Evolutionary conservation across 1,284 basidiomycete species (phyloP), one percentile per base, ranked within the genome.

Genomic region (Pyrrhoderma lamaoense): DNA sequence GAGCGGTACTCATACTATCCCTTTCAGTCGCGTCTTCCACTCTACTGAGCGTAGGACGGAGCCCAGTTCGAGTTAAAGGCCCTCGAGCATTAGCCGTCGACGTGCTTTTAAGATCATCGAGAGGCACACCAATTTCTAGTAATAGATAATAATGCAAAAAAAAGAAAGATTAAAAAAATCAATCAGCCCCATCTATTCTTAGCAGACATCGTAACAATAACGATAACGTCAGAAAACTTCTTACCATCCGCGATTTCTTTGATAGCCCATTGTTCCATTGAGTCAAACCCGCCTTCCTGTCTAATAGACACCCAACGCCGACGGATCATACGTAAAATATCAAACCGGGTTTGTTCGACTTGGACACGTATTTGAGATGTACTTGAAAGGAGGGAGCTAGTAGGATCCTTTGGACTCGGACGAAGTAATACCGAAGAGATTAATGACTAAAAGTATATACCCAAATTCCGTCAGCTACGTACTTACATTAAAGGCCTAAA

Each of bases 211-310:
- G n/a, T n/a, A n/a, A n/a, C n/a, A n/a, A n/a, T n/a, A n/a, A n/a
- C n/a, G n/a, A n/a, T n/a, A n/a, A n/a, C n/a, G n/a, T n/a, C n/a
- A 46, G 18, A 45, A 56, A 60, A 45, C 3, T 9, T 70, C 83
- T 53, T 57, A 93, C 90, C 82, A 63, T 89, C 80, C 31, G 81
- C 79, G 42, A 96, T 88, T 61, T 97, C 94, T 62, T 92, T 86
- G 51, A 94, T 65, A 0, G 86, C 82, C 91, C 92, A 95, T 4
- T 76, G 75, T 45, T 95, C 89, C 18, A 97, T 70, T 3, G 68
- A 65, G 43, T 88, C 80, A 60, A 97, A 95, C 0, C 89, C 90
- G n/a, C 80, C 79, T 40, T 83, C 80, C 50, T 85, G 79, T 14
- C 86, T 76, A 34, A 93, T 79, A n/a, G 72, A 75, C 51, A 86